Evolutionary conservation across 148 eudicot genomes (phyloP).

Genomic region (Camellia lanceoleosa): DNA sequence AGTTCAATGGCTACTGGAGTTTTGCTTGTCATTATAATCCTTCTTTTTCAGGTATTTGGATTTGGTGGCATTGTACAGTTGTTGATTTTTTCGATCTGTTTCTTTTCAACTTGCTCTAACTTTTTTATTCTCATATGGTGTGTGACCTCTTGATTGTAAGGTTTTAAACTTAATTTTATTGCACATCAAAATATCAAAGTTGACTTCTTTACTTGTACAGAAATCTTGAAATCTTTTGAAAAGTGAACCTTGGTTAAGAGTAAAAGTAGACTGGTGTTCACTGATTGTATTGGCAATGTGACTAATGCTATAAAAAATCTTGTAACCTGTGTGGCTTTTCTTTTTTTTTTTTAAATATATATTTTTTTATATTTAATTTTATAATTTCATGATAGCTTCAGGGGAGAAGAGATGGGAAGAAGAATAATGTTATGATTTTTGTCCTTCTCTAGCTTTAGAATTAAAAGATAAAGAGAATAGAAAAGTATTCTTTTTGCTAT

Average conservation of each 20-base stretch:
- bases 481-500: too few species aligned
- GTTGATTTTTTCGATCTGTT: too few species aligned
- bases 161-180: background rate
- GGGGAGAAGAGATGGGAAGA: too few species aligned
- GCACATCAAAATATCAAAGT: background rate
- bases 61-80: too few species aligned
- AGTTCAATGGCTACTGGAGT: slow-evolving; percentile 91
- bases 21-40: slow-evolving; percentile 73
- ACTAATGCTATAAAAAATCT: background rate
- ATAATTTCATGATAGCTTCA: too few species aligned
- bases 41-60: slow-evolving; percentile 83
- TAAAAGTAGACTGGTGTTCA: background rate
- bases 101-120: too few species aligned
- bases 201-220: background rate
- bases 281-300: background rate
- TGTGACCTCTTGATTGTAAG: background rate
- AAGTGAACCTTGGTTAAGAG: background rate
- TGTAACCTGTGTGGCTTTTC: background rate
- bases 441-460: too few species aligned
- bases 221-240: background rate
- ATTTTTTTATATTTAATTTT: too few species aligned
- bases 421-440: too few species aligned
- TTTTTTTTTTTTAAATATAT: too few species aligned
- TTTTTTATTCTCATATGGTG: background rate
- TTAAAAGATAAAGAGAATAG: too few species aligned